These are phyloP conservation scores for Berkeleyomyces rouxiae DNA, from an alignment of 2,329 filamentous ascomycete genomes.

Conservation along the genomic window DNA sequence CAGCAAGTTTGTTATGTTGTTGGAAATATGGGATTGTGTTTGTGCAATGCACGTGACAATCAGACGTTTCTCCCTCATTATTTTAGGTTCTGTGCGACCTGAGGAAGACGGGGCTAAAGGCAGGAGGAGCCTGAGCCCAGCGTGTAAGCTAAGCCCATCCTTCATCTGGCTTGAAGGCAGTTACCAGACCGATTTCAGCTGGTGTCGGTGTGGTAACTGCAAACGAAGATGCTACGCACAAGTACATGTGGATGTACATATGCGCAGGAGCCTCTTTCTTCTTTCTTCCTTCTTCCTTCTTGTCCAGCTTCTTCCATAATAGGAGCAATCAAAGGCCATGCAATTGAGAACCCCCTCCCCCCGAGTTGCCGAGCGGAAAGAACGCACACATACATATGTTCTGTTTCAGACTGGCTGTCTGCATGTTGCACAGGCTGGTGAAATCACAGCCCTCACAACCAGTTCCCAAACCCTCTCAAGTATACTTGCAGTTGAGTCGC, in stretches of 20 bases:
- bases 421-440: background rate
- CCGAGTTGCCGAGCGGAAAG: background rate
- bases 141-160: background rate
- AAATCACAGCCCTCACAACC: background rate
- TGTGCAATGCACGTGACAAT: conserved; percentile 6
- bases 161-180: background rate
- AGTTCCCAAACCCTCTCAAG: too few relatives aligned
- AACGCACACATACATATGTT: background rate
- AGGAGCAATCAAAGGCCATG: too few relatives aligned
- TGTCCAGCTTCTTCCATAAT: too few relatives aligned
- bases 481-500: too few relatives aligned
- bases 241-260: background rate
- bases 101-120: background rate
- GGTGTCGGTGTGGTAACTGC: background rate
- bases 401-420: background rate
- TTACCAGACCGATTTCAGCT: background rate
- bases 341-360: background rate
- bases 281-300: too few relatives aligned
- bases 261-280: background rate
- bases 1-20: background rate
- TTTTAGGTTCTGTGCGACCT: conserved; percentile 6
- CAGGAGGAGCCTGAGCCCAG: background rate
- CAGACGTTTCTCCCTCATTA: background rate
- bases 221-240: background rate
- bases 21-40: background rate